Conservation (phyloP, 2,329 filamentous ascomycete genomes). For the Biscogniauxia sp. region DNA sequence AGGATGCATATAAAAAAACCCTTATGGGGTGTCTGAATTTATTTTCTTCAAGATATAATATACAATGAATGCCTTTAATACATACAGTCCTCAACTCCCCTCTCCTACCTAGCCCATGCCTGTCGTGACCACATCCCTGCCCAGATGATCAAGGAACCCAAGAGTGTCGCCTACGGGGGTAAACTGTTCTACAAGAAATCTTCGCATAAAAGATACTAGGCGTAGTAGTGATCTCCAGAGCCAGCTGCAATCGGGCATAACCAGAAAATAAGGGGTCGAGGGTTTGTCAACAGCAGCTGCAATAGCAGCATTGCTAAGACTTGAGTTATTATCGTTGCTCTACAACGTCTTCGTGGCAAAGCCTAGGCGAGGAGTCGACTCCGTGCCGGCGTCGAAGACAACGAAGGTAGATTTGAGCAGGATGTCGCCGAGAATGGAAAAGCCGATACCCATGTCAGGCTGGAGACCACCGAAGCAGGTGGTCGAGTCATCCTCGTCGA, state of each 20-base stretch:
- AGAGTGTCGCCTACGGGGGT: neutral
- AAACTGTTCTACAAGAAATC: neutral
- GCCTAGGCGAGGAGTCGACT: slow-evolving; percentile 39
- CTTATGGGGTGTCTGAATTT: neutral
- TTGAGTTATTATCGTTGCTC: neutral
- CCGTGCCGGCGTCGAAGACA: slow-evolving; percentile 49
- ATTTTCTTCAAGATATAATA: neutral
- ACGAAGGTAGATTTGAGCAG: slow-evolving; percentile 66
- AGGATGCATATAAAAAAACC: neutral
- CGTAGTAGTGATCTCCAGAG: neutral
- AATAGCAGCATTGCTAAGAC: neutral
- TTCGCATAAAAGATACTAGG: neutral
- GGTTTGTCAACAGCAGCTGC: neutral
- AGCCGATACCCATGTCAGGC: slow-evolving; percentile 31
- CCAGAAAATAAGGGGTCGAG: neutral
- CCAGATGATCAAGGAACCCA: neutral
- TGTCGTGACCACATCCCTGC: neutral
- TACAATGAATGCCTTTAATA: neutral
- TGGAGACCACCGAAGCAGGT: slow-evolving; percentile 67
- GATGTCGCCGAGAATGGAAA: slow-evolving; percentile 64
- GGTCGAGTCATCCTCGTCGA: slow-evolving; percentile 37
- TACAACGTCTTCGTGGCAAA: slow-evolving; percentile 38
- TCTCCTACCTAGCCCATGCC: neutral
- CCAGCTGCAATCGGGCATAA: neutral
- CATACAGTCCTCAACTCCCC: neutral